Conservation (phyloP, 1,284 basidiomycete genomes). For the Vanrija pseudolonga region DNA sequence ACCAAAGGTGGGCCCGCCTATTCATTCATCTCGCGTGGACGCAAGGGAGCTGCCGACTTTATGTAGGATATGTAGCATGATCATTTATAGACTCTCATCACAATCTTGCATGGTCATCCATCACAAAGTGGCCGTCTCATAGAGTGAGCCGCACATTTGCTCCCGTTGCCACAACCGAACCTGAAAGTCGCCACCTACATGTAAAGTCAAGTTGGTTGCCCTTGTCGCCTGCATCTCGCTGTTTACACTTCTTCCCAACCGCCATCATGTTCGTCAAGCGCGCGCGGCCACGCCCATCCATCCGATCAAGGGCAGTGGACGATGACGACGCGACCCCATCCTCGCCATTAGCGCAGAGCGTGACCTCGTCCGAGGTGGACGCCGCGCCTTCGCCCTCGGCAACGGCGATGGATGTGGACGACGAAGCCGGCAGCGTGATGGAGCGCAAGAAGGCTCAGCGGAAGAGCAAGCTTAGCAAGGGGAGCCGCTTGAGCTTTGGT, state of each 20-base stretch:
- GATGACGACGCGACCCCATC: constrained; percentile 21
- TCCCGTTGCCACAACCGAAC: constrained; percentile 6
- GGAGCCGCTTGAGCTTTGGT: constrained; percentile 69
- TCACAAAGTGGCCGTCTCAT: too few species aligned
- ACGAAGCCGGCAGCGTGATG: constrained; percentile 34
- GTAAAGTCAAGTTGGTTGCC: not conserved
- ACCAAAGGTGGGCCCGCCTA: not conserved
- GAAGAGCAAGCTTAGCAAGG: constrained; percentile 24
- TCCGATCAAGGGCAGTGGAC: constrained; percentile 34
- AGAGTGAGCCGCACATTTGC: too few species aligned
- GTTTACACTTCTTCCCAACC: not conserved
- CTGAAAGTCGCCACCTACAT: not conserved
- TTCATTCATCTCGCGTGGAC: not conserved
- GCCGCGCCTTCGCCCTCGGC: constrained; percentile 1
- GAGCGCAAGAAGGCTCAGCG: constrained; percentile 42
- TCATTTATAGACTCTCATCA: not conserved
- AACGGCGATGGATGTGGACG: constrained; percentile 16
- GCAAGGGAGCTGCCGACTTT: constrained; percentile 45
- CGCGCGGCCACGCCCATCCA: constrained; percentile 38
- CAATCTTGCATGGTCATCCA: not conserved
- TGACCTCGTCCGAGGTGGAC: constrained; percentile 20
- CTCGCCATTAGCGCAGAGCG: constrained; percentile 29
- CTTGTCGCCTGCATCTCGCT: not conserved
- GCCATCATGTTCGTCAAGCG: constrained; percentile 45
- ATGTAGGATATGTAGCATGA: constrained; percentile 24